These are phyloP conservation scores for Sambucus nigra DNA, from an alignment of 129 eudicot species.

Conservation along the genomic window DNA sequence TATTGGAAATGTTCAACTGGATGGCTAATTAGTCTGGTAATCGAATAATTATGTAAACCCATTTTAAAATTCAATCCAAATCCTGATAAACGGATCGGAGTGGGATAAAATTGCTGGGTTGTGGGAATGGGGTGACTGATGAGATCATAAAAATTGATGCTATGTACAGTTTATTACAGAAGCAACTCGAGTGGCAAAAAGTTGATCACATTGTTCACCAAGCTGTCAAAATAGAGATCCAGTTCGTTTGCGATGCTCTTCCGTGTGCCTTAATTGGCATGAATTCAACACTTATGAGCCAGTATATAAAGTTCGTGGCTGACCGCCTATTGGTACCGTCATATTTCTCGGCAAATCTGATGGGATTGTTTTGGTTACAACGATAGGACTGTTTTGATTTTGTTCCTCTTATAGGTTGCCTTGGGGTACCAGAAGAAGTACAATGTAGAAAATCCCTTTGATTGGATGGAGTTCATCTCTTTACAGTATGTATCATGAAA, in stretches of 20 bases:
- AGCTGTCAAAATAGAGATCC: slow-evolving; percentile 78
- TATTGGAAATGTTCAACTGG: no score
- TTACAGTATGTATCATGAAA: slow-evolving; percentile 48
- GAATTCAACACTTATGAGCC: slow-evolving; percentile 75
- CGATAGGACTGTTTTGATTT: neutral
- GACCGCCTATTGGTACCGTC: slow-evolving; percentile 62
- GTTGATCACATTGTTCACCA: slow-evolving; percentile 53
- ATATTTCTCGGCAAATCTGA: neutral
- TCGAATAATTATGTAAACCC: no score
- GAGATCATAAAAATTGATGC: neutral
- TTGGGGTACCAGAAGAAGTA: slow-evolving; percentile 52
- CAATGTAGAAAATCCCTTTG: slow-evolving; percentile 70
- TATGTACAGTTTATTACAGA: slow-evolving; percentile 40
- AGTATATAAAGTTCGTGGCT: slow-evolving; percentile 75
- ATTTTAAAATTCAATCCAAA: no score
- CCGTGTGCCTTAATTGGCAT: slow-evolving; percentile 83
- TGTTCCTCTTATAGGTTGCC: slow-evolving; percentile 41
- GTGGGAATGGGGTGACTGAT: no score
- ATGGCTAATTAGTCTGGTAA: no score
- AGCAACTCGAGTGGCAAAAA: slow-evolving; percentile 33
- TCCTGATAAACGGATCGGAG: no score
- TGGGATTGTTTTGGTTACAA: neutral
- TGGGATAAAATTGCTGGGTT: no score
- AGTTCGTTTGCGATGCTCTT: slow-evolving; percentile 75
- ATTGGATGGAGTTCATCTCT: slow-evolving; percentile 90